Base-by-base conservation (phyloP, 805 yeast genomes). In the Wickerhamiella hasegawae region DNA sequence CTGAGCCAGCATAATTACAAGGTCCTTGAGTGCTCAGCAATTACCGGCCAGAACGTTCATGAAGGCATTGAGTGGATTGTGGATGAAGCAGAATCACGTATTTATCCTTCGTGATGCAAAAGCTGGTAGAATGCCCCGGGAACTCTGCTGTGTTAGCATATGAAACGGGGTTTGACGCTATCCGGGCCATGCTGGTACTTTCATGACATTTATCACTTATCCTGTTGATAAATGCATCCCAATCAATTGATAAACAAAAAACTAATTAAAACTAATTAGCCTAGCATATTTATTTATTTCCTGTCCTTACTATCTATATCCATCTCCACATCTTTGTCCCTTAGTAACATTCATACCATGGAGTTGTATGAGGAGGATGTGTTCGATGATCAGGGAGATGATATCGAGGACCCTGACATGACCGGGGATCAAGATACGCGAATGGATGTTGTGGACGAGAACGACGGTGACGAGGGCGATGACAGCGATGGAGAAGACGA, bases 21-120 rank as follows among this genome's bases (percentile, higher is more conserved):
- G 1, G 55, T 69, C 4, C 14, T 65, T 24, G 62, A 64, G 8
- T 66, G 68, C 43, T 65, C 72, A 37, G 76, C 74, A 0, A 55
- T 54, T 42, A 59, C 70, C 14, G 66, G 69, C 3, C 51, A 53
- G 31, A 60, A 62, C 34, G 37, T 70, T 4, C 40, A 48, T 1
- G 45, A 47, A 10, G 69, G 65, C 0, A 41, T 70, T 16, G 59
- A 63, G 12, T 68, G 68, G 65, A 51, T 66, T 3, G 54, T 57
- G 1, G 38, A 50, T 3, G 70, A 66, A 37, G 61, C 66, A 32
- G 49, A 50, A 32, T 40, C 50, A 14, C 45, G 69, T 22, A 51
- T 68, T 27, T 65, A 25, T 12, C 28, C 28, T 5, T n/a, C n/a
- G n/a, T n/a, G n/a, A n/a, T n/a, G n/a, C n/a, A n/a, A n/a, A n/a